These are phyloP conservation scores for Trichosporon inkin DNA, from an alignment of 1,284 basidiomycete species.

Conservation along the genomic window DNA sequence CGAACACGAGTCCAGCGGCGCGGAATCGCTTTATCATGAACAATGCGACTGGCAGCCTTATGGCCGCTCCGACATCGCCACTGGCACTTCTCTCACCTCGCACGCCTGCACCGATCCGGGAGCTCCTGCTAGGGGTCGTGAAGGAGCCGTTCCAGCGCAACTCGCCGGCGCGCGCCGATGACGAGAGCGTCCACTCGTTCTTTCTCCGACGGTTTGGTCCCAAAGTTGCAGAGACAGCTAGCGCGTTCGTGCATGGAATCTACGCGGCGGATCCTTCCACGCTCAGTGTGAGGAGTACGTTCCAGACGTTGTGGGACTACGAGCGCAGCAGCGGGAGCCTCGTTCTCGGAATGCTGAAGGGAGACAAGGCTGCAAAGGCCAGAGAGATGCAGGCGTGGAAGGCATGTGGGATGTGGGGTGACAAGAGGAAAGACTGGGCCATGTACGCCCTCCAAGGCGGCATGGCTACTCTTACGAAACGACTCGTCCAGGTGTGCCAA, in stretches of 20 bases:
- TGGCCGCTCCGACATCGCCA: conserved; percentile 9
- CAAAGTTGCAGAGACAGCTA: conserved; percentile 69
- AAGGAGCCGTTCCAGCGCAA: conserved; percentile 58
- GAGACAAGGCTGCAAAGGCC: conserved; percentile 18
- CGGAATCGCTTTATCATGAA: conserved; percentile 43
- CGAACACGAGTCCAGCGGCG: conserved; percentile 41
- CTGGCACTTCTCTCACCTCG: conserved; percentile 4
- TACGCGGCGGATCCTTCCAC: conserved; percentile 78
- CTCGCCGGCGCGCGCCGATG: conserved; percentile 53
- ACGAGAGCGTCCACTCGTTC: conserved; percentile 81
- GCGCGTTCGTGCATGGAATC: conserved; percentile 85
- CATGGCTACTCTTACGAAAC: conserved; percentile 63
- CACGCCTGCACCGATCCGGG: conserved; percentile 4
- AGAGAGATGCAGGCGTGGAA: conserved; percentile 20
- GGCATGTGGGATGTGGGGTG: conserved; percentile 25
- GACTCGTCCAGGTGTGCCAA: conserved; percentile 53
- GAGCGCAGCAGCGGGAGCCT: conserved; percentile 66
- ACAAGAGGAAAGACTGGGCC: conserved; percentile 38
- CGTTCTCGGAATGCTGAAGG: conserved; percentile 60
- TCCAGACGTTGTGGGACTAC: conserved; percentile 67
- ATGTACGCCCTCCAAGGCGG: conserved; percentile 57
- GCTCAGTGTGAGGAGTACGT: conserved; percentile 71
- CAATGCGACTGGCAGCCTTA: conserved; percentile 8
- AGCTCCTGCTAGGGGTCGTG: conserved; percentile 57
- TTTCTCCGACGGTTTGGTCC: conserved; percentile 70